Evolutionary conservation across 2,329 filamentous ascomycete species (phyloP), one percentile per base, ranked within the genome.

Genomic region (Thermomyces lanuginosus): DNA sequence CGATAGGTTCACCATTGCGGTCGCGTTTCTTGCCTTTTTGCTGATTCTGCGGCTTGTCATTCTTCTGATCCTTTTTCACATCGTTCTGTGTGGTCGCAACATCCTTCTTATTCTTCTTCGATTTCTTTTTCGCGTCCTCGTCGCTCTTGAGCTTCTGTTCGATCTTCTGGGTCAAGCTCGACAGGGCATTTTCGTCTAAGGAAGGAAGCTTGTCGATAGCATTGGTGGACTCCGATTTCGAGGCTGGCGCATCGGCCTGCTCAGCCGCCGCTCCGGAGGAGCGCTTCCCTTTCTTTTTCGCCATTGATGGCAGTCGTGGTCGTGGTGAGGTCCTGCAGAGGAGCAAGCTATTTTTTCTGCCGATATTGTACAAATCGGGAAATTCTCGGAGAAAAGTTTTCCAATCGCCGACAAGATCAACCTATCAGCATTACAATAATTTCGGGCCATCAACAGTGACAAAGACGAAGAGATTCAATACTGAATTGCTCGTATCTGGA

Each of bases 1-100:
- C 40, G 30, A 61, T 61, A 30, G 58, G 45, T 22, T 57, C 51
- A 10, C 57, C 58, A 37, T 53, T 58, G 36, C 52, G 51, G 40
- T 58, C 60, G 28, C 58, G 48, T 36, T 62, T 62, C 39, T 56
- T 59, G 30, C 55, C 55, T 24, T 50, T 38, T 16, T 40, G 36
- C 16, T 34, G 29, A 23, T 38, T 35, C 16, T 39, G 34, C 21
- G 46, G 42, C 16, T 27, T 31, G 9, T 16, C 16, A 19, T 34
- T 29, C 11, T 44, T 44, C n/a, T 32, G 31, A 26, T 48, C 52
- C 16, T 44, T 40, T 21, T 48, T 41, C 18, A n/a, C n/a, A n/a
- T n/a, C n/a, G n/a, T 8, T 23, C 21, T 24, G 21, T 4, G 20
- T 5, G 3, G 18, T 26, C 6, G 18, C 5, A n/a, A 16, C 35